Evolutionary conservation across 2,329 filamentous ascomycete species (phyloP).

Genomic region (Alternaria longipes): DNA sequence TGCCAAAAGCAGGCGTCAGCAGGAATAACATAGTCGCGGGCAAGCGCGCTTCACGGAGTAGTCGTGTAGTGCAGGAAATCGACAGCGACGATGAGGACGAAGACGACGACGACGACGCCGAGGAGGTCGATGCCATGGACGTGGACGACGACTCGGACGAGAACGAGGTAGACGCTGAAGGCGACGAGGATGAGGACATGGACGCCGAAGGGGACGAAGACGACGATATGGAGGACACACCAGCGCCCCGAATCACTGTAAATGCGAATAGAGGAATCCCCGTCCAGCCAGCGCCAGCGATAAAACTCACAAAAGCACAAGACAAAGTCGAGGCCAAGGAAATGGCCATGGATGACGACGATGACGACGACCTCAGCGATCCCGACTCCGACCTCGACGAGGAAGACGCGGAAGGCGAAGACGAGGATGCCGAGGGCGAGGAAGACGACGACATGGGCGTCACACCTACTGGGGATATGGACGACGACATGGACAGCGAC

Average conservation of each 20-base stretch:
- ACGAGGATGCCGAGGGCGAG: slow-evolving; percentile 53
- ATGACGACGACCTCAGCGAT: slow-evolving; percentile 55
- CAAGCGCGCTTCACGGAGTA: slow-evolving; percentile 51
- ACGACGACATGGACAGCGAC: slow-evolving; percentile 59
- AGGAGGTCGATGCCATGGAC: slow-evolving; percentile 53
- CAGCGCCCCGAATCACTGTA: slow-evolving; percentile 40
- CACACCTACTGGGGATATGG: slow-evolving; percentile 48
- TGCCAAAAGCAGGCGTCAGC: slow-evolving; percentile 43
- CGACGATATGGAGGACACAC: slow-evolving; percentile 48
- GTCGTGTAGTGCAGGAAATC: slow-evolving; percentile 52
- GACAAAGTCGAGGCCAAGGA: slow-evolving; percentile 61
- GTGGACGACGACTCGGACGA: slow-evolving; percentile 53
- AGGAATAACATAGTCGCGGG: slow-evolving; percentile 49
- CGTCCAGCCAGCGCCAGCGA: slow-evolving; percentile 49
- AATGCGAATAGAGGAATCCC: slow-evolving; percentile 32
- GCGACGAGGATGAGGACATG: slow-evolving; percentile 52
- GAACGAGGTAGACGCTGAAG: slow-evolving; percentile 46
- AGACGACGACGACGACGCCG: slow-evolving; percentile 52
- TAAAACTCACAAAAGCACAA: slow-evolving; percentile 46
- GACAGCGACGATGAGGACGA: slow-evolving; percentile 56
- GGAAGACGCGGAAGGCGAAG: slow-evolving; percentile 60
- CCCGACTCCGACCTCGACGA: slow-evolving; percentile 53
- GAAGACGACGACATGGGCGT: slow-evolving; percentile 51
- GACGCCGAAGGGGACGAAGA: slow-evolving; percentile 53
- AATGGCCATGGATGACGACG: slow-evolving; percentile 59